These are phyloP conservation scores for Didymella keratinophila DNA, from an alignment of 2,329 filamentous ascomycete species.

Conservation along the genomic window DNA sequence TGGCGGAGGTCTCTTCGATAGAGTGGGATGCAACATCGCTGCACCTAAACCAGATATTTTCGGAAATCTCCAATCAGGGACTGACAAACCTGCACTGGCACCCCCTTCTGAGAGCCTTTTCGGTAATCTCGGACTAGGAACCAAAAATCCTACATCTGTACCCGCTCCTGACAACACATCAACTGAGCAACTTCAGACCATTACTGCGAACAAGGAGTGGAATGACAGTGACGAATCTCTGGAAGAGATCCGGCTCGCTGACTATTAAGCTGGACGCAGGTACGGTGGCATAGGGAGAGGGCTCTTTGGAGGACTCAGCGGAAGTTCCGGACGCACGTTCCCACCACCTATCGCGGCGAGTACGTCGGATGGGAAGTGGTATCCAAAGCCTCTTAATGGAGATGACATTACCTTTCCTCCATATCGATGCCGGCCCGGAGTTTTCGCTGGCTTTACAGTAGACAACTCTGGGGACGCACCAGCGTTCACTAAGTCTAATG, in stretches of 20 bases:
- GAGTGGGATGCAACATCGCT: background rate
- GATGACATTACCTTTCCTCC: background rate
- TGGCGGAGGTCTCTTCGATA: background rate
- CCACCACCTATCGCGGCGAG: background rate
- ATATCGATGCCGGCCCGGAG: background rate
- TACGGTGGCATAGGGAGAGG: background rate
- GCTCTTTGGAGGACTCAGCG: background rate
- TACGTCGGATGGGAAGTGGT: background rate
- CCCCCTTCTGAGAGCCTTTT: background rate
- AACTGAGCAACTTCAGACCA: constrained; percentile 20
- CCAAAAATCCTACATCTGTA: background rate
- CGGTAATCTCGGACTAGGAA: background rate
- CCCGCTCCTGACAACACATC: background rate
- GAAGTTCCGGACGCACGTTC: background rate
- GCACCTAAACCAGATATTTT: background rate
- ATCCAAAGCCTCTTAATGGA: background rate
- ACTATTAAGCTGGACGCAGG: constrained; percentile 19
- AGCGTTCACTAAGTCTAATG: background rate
- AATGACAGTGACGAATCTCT: constrained; percentile 22
- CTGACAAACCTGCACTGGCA: background rate
- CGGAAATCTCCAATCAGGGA: background rate
- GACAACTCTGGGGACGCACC: background rate
- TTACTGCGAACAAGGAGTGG: constrained; percentile 10
- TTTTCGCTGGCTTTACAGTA: background rate
- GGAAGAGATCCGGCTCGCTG: constrained; percentile 28